A percentile compares a stretch with the other conserved stretches of the same genome.
These are phyloP conservation scores for Xylariales sp. DNA, from an alignment of 2,329 filamentous ascomycete genomes.

Conservation along the genomic window DNA sequence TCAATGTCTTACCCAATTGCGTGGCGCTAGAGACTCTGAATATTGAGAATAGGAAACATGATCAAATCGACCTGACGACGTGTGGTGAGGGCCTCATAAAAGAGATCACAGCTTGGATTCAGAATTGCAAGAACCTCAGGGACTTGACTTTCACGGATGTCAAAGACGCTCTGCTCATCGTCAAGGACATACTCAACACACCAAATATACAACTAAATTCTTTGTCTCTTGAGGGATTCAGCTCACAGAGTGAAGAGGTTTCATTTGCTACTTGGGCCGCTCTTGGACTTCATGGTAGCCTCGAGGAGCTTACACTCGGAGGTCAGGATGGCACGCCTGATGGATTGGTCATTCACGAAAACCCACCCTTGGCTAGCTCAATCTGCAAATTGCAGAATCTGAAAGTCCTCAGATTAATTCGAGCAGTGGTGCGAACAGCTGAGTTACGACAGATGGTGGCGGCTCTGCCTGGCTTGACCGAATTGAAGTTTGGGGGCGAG, in stretches of 20 bases:
- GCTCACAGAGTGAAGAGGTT: conserved; percentile 9
- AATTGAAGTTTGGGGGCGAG: conserved; percentile 52
- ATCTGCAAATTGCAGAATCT: conserved; percentile 48
- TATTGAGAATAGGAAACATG: conserved; percentile 23
- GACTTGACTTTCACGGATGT: conserved; percentile 37
- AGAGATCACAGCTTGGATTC: conserved; percentile 26
- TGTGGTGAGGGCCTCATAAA: conserved; percentile 20
- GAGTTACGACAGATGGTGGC: conserved; percentile 45
- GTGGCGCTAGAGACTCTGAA: conserved; percentile 28
- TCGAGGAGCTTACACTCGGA: conserved; percentile 21
- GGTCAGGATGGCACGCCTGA: conserved; percentile 40
- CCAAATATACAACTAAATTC: conserved; percentile 20
- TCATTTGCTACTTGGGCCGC: conserved; percentile 18
- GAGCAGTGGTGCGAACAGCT: conserved; percentile 43
- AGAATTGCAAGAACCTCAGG: conserved; percentile 21
- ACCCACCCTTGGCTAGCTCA: conserved; percentile 27
- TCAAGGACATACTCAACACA: conserved; percentile 18
- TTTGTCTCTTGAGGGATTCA: conserved; percentile 18
- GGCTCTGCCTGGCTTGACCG: conserved; percentile 44
- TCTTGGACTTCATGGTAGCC: conserved; percentile 18
- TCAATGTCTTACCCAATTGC: conserved; percentile 29
- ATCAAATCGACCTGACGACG: conserved; percentile 15
- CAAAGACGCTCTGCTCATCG: conserved; percentile 35
- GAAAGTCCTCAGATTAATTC: conserved; percentile 46
- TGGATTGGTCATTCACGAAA: conserved; percentile 35